Evolutionary conservation across 345 rosid species (phyloP).

Genomic region (Microcos paniculata): DNA sequence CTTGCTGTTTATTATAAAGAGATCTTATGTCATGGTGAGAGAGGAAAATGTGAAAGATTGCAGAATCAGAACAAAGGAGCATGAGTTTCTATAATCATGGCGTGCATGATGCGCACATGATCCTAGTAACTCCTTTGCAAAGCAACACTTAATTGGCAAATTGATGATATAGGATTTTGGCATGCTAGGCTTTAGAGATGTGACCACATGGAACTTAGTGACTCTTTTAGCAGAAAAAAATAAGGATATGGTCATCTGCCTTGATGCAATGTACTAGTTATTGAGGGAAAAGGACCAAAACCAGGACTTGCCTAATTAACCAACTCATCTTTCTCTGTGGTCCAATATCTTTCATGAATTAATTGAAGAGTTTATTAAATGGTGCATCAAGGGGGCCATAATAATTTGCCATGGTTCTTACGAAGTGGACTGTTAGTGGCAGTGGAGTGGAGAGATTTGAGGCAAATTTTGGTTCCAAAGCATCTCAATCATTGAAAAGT

Average conservation of each 20-base stretch:
- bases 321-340: conserved; percentile 8
- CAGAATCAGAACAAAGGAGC: background rate
- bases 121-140: background rate
- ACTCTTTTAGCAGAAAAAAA: background rate
- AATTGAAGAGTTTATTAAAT: background rate
- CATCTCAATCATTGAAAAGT: background rate
- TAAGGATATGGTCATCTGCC: background rate
- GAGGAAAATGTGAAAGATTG: background rate
- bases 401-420: background rate
- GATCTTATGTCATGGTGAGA: background rate
- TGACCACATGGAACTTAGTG: background rate
- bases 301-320: background rate
- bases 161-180: background rate
- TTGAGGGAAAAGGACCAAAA: conserved; percentile 3
- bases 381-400: background rate
- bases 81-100: conserved; percentile 6
- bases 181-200: background rate
- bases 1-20: background rate
- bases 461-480: background rate
- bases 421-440: conserved; percentile 13
- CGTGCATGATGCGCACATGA: conserved; percentile 30
- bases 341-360: conserved; percentile 1
- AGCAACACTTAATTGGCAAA: background rate
- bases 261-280: background rate
- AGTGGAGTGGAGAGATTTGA: background rate